Percentiles rank a stretch among this genome's conserved stretches.
phyloP scores from a whole-genome alignment of 2,329 filamentous ascomycete species.

The Thelonectria discophora region DNA sequence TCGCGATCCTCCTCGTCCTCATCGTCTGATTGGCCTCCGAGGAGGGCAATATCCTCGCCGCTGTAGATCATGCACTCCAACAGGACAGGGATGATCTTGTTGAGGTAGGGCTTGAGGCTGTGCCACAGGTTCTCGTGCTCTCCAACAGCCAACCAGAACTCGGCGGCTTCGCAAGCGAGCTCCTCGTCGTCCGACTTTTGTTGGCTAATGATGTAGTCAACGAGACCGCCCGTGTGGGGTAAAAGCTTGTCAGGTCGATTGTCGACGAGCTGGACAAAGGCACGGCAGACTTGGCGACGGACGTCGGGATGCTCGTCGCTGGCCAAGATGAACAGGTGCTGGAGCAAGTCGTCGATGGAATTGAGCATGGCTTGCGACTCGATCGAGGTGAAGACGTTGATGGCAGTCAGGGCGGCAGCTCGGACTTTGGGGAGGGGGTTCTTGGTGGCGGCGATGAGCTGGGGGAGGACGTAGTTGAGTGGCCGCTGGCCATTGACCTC shows the following conservation, averaged over 20 bases:
- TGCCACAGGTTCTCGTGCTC: constrained; percentile 85
- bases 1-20: constrained; percentile 90
- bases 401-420: constrained; percentile 79
- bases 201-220: constrained; percentile 92
- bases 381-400: constrained; percentile 91
- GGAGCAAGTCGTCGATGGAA: constrained; percentile 82
- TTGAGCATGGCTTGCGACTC: constrained; percentile 84
- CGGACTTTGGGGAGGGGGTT: constrained; percentile 81
- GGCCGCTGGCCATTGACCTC: constrained; percentile 91
- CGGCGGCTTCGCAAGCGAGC: constrained; percentile 90
- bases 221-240: constrained; percentile 86
- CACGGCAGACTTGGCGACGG: constrained; percentile 89
- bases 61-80: constrained; percentile 96
- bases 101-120: constrained; percentile 78
- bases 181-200: constrained; percentile 90
- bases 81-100: constrained; percentile 88
- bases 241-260: constrained; percentile 88
- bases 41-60: constrained; percentile 86
- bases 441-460: constrained; percentile 86
- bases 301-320: constrained; percentile 82
- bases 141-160: constrained; percentile 95
- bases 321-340: constrained; percentile 83
- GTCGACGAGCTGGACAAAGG: constrained; percentile 92
- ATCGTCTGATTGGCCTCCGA: constrained; percentile 87
- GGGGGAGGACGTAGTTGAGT: constrained; percentile 87